A percentile compares a stretch with the other conserved stretches of the same genome.
Evolutionary conservation across 2,329 filamentous ascomycete genomes (phyloP).

Genomic region (Alternaria sp.): DNA sequence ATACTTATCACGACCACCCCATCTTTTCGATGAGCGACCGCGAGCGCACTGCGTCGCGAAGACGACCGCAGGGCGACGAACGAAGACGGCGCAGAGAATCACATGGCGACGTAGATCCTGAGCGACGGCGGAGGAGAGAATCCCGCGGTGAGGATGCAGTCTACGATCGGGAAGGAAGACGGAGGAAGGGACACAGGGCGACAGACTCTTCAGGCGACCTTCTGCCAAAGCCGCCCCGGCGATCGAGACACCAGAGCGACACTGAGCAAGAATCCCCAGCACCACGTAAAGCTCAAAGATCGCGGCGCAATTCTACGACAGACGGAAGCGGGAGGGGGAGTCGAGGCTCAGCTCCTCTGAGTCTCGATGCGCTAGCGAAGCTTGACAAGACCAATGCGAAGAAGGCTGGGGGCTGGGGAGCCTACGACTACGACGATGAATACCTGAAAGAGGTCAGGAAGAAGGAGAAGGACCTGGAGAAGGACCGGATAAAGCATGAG

Average conservation of each 20-base stretch:
- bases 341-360: slow-evolving; percentile 48
- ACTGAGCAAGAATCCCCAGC: slow-evolving; percentile 37
- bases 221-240: slow-evolving; percentile 33
- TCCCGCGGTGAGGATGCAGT: slow-evolving; percentile 23
- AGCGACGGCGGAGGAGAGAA: slow-evolving; percentile 27
- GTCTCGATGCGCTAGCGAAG: slow-evolving; percentile 67
- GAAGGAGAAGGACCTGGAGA: slow-evolving; percentile 46
- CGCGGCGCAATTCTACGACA: slow-evolving; percentile 29
- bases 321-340: slow-evolving; percentile 40
- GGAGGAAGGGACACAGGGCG: slow-evolving; percentile 45
- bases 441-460: slow-evolving; percentile 47
- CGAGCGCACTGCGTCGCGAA: slow-evolving; percentile 28
- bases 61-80: slow-evolving; percentile 34
- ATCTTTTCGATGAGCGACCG: slow-evolving; percentile 26
- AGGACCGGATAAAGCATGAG: slow-evolving; percentile 41
- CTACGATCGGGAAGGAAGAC: slow-evolving; percentile 36
- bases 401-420: slow-evolving; percentile 50
- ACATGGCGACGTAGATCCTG: slow-evolving; percentile 30
- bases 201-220: slow-evolving; percentile 49
- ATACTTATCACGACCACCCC: neutral
- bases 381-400: slow-evolving; percentile 69
- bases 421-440: slow-evolving; percentile 50
- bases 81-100: slow-evolving; percentile 39
- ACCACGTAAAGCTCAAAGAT: slow-evolving; percentile 28
- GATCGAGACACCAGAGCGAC: slow-evolving; percentile 35